phyloP scores from a whole-genome alignment of 805 yeast genomes.

The Pichia membranifaciens region DNA sequence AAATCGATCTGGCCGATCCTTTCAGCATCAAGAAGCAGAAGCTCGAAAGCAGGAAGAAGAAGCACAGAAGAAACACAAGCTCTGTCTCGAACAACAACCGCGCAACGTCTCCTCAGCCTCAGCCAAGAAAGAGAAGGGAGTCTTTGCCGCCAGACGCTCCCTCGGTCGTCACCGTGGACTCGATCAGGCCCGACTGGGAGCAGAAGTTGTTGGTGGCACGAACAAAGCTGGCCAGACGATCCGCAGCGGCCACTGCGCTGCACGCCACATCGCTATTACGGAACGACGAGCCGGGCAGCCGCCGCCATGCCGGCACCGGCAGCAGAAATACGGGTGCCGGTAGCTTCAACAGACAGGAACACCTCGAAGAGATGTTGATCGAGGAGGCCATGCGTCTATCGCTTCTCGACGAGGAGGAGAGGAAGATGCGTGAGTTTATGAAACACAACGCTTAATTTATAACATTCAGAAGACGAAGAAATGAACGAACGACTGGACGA shows the following conservation, averaged over 20 bases:
- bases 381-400: constrained; percentile 78
- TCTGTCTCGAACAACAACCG: not conserved
- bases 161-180: constrained; percentile 72
- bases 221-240: constrained; percentile 69
- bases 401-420: constrained; percentile 60
- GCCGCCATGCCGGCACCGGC: constrained; percentile 64
- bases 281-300: constrained; percentile 25
- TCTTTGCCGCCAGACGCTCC: constrained; percentile 64
- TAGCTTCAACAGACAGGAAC: constrained; percentile 27
- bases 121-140: constrained; percentile 35
- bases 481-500: too few relatives aligned
- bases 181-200: constrained; percentile 92
- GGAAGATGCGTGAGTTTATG: constrained; percentile 31
- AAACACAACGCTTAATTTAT: constrained; percentile 2
- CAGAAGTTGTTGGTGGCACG: constrained; percentile 64
- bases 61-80: constrained; percentile 1
- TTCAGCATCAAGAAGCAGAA: constrained; percentile 3
- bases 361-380: constrained; percentile 70
- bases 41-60: not conserved
- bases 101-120: not conserved
- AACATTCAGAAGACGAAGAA: too few relatives aligned
- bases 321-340: constrained; percentile 28
- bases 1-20: constrained; percentile 9
- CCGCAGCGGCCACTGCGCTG: constrained; percentile 91
- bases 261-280: constrained; percentile 79